Conservation (phyloP, 768 basidiomycete genomes). For the Fomitopsis pulvina region DNA sequence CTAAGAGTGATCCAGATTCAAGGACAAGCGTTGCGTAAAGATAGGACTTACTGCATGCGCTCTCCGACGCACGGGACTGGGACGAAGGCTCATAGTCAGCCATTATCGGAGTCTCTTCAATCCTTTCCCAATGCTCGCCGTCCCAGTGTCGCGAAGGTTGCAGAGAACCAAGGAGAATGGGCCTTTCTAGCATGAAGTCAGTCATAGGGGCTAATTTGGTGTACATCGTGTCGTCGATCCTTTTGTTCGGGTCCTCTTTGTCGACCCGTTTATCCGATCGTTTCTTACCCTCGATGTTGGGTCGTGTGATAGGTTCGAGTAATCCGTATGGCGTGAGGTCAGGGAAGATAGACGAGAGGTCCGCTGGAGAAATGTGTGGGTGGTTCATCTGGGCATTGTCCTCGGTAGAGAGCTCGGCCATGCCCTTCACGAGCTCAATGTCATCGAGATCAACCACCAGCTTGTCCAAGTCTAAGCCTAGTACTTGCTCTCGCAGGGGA, state of each 20-base stretch:
- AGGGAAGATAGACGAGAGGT: slow-evolving; percentile 72
- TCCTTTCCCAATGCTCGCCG: slow-evolving; percentile 53
- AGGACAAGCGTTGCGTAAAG: slow-evolving; percentile 14
- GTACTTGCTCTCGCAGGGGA: slow-evolving; percentile 54
- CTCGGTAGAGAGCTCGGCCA: slow-evolving; percentile 22
- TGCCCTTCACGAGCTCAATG: slow-evolving; percentile 27
- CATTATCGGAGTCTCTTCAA: slow-evolving; percentile 49
- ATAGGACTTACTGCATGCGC: slow-evolving; percentile 24
- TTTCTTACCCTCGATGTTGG: too few relatives aligned
- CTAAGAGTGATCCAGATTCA: slow-evolving; percentile 31
- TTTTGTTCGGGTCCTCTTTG: slow-evolving; percentile 63
- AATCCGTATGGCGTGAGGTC: slow-evolving; percentile 65
- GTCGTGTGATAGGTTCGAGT: slow-evolving; percentile 33
- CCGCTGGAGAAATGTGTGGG: slow-evolving; percentile 30
- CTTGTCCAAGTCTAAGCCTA: slow-evolving; percentile 33
- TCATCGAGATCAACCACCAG: slow-evolving; percentile 51
- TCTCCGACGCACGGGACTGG: slow-evolving; percentile 20
- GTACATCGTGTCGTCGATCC: slow-evolving; percentile 73
- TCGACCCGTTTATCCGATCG: too few relatives aligned
- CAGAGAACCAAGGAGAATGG: slow-evolving; percentile 78
- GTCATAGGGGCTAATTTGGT: slow-evolving; percentile 72
- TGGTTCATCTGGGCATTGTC: slow-evolving; percentile 12
- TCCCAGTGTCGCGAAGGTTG: slow-evolving; percentile 75
- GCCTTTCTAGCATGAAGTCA: slow-evolving; percentile 74
- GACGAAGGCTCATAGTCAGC: slow-evolving; percentile 36